These are phyloP conservation scores for Lumnitzera racemosa DNA, from an alignment of 345 rosid species.

Conservation along the genomic window DNA sequence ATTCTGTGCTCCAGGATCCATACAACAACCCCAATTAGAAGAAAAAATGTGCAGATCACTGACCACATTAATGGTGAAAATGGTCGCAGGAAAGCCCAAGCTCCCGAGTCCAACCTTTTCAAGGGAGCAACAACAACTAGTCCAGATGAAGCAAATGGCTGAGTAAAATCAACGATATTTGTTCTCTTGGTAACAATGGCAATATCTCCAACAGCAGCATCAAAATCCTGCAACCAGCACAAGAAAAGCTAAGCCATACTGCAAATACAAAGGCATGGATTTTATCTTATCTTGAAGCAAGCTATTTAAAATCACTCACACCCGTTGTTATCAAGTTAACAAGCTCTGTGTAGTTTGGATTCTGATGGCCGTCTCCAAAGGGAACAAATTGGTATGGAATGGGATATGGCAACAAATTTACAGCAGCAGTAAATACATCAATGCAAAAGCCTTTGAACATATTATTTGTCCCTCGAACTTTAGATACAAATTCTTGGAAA, in stretches of 20 bases:
- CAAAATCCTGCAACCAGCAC: conserved; percentile 42
- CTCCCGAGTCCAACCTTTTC: conserved; percentile 65
- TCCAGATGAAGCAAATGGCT: conserved; percentile 89
- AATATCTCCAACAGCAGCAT: conserved; percentile 88
- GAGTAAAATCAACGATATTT: conserved; percentile 79
- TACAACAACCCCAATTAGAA: conserved; percentile 69
- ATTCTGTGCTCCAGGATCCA: conserved; percentile 93
- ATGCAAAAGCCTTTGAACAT: conserved; percentile 83
- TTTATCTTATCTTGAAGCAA: neutral
- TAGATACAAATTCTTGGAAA: conserved; percentile 71
- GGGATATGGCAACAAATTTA: conserved; percentile 72
- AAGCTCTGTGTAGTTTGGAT: conserved; percentile 78
- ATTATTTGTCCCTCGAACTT: conserved; percentile 38
- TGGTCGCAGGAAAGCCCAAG: conserved; percentile 91
- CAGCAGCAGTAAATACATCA: conserved; percentile 82
- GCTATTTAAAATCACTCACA: conserved; percentile 41
- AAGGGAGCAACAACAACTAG: conserved; percentile 83
- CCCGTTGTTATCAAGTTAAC: conserved; percentile 61
- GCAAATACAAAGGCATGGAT: neutral
- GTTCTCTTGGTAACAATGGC: conserved; percentile 86
- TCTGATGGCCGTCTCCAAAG: conserved; percentile 61
- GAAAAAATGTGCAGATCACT: conserved; percentile 58
- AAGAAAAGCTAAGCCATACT: neutral
- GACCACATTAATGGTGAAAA: conserved; percentile 68
- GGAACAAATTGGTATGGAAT: conserved; percentile 67